These are phyloP conservation scores for Rosa chinensis DNA, from an alignment of 306 rosid genomes.

Conservation along the genomic window DNA sequence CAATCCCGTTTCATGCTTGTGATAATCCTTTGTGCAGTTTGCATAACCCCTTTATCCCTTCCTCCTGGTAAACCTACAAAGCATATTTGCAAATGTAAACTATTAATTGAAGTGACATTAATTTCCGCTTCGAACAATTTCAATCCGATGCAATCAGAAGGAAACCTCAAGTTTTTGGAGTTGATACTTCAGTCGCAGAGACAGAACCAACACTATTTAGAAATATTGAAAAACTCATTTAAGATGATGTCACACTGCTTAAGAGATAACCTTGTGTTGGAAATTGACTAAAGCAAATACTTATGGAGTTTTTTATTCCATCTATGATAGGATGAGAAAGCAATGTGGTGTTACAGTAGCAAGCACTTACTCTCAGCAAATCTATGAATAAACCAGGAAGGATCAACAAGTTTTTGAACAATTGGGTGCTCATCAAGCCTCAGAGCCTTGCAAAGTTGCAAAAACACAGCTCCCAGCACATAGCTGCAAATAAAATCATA, in stretches of 20 bases:
- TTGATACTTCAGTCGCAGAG: not conserved
- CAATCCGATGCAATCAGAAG: not conserved
- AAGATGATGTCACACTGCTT: not conserved
- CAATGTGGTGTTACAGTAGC: not conserved
- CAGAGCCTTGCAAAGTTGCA: slow-evolving; percentile 76
- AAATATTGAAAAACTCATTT: not conserved
- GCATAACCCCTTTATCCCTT: slow-evolving; percentile 54
- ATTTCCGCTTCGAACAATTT: not conserved
- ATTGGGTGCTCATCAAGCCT: slow-evolving; percentile 73
- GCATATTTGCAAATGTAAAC: slow-evolving; percentile 2
- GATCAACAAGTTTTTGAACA: slow-evolving; percentile 82
- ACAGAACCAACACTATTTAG: not conserved
- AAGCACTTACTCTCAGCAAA: slow-evolving; percentile 60
- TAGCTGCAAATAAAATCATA: slow-evolving; percentile 48
- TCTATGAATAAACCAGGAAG: slow-evolving; percentile 67
- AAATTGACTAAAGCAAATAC: not conserved
- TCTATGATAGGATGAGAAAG: not conserved
- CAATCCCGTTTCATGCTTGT: slow-evolving; percentile 92
- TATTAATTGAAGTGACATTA: not conserved
- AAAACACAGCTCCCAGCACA: slow-evolving; percentile 73
- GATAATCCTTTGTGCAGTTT: slow-evolving; percentile 69
- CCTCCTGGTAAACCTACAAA: slow-evolving; percentile 40
- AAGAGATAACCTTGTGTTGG: not conserved
- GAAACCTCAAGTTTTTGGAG: not conserved
- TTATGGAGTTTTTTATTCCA: not conserved